Evolutionary conservation across 208 protist species (phyloP), one percentile per base, ranked within the genome.

Genomic region (Trypanosoma congolense): DNA sequence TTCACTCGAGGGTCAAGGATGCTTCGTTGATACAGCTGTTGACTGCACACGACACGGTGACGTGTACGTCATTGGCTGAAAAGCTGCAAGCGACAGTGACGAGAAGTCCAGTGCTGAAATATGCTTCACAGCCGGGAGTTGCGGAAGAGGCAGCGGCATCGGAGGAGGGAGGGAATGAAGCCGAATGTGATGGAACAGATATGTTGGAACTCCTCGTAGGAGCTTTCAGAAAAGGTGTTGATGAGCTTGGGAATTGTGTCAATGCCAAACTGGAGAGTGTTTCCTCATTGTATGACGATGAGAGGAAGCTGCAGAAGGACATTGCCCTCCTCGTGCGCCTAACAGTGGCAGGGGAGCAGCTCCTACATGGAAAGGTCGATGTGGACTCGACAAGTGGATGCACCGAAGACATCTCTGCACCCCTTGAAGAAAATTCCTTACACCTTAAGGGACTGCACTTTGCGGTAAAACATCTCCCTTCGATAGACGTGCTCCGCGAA

Each of bases 1-100:
- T 88, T 28, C 73, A 75, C 58, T 70, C 86, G 64, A 18, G 63
- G 21, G 58, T 82, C 30, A 52, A 66, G 35, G 74, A 72, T 57
- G 50, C 48, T 10, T 4, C 51, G 12, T 42, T 56, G n/a, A 41
- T 63, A 9, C 51, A 63, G 30, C 16, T 56, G 31, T 18, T 56
- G 28, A 41, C 30, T 6, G 5, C 49, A 24, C 41, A 31, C 41
- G 48, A 29, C 16, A 56, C 19, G 22, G 28, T 6, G 38, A 41
- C 21, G 4, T 2, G 54, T 8, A 25, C 33, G 8, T 18, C 52
- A 38, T 40, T 63, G n/a, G 57, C 26, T 6, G 48, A 56, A 26
- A 53, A 38, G 22, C 18, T 63, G 6, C 49, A 56, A 24, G 14
- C 24, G n/a, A 25, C 42, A n/a, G 6, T 9, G 14, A 40, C 14